These are phyloP conservation scores for Piloderma croceum DNA, from an alignment of 768 basidiomycete genomes.

Conservation along the genomic window DNA sequence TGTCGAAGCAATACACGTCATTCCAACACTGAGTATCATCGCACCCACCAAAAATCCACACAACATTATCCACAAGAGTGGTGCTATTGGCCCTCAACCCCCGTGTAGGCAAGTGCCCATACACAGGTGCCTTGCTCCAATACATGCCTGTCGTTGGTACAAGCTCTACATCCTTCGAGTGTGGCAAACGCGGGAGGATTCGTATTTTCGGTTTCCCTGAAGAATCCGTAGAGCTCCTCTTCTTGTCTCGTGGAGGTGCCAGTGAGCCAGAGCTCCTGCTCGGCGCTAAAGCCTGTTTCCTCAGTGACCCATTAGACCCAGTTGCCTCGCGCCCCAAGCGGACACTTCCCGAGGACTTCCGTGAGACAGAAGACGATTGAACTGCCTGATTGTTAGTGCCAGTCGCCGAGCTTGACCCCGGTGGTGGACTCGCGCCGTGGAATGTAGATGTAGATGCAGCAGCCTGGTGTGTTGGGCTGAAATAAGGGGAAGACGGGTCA, in stretches of 20 bases:
- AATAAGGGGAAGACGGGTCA: conserved; percentile 32
- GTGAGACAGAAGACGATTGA: conserved; percentile 17
- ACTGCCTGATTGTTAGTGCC: conserved; percentile 21
- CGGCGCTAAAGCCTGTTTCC: conserved; percentile 23
- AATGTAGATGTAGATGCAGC: conserved; percentile 33
- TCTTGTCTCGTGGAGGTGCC: conserved; percentile 20
- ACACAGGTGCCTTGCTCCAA: conserved; percentile 81
- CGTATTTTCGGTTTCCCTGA: conserved; percentile 33
- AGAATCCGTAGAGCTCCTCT: conserved; percentile 15
- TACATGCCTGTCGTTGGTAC: conserved; percentile 76
- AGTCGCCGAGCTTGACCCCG: conserved; percentile 8
- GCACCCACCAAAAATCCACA: conserved; percentile 88
- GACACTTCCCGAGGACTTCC: conserved; percentile 25
- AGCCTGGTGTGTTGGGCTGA: conserved; percentile 29
- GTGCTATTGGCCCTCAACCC: conserved; percentile 79
- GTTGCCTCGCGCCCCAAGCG: conserved; percentile 1
- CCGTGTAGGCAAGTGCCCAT: conserved; percentile 59
- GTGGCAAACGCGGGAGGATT: conserved; percentile 52
- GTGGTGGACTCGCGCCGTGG: conserved; percentile 22
- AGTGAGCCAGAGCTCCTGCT: conserved; percentile 19
- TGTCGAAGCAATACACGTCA: conserved; percentile 83
- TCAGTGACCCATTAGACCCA: conserved; percentile 14
- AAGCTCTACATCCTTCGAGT: conserved; percentile 50
- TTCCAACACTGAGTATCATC: conserved; percentile 71
- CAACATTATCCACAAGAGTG: conserved; percentile 74